Base-by-base conservation (phyloP, 2,329 filamentous ascomycete genomes). In the Bipolaris sorokiniana region DNA sequence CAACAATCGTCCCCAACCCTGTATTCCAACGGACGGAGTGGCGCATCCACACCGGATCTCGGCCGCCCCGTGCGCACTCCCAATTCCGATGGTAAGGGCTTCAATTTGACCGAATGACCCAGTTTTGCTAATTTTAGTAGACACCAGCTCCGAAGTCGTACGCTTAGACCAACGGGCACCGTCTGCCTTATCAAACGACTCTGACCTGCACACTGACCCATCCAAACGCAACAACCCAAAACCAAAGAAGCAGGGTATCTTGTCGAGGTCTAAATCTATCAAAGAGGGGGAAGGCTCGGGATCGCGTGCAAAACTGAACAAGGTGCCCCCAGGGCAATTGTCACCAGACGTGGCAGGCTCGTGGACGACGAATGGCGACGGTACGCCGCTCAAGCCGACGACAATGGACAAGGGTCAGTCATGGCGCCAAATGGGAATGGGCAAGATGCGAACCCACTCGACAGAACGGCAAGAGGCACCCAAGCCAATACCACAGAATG, bases 351-450 rank as follows among this genome's bases (percentile, higher is more conserved):
- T 66, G 33, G 59, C 62, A 34, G 58, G 68, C n/a, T 65, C 68
- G n/a, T 75, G 68, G 70, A 65, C 66, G 44, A 67, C 62, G 20
- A 70, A 68, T 38, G 75, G 77, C 28, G 73, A 77, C 26, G 76
- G 76, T 9, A 76, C 78, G 26, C 79, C 82, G 15, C 78, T 87
- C 50, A 88, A 83, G 71, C 88, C 88, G 1, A 85, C 90, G 9
- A 86, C 89, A 1, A 75, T 87, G 33, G 84, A 86, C 36, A 84
- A 86, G 66, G 90, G 92, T 54, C 85, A 88, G 65, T 83, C 87
- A 3, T 87, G 88, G 67, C 84, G 86, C 64, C 85, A 89, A 42
- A 88, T 90, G 80, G 77, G 76, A 60, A 86, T 89, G 28, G 82
- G 70, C 50, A 76, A 75, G 50, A 76, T 83, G 53, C 84, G 90